These are phyloP conservation scores for Pulveroboletus sp. DNA, from an alignment of 768 basidiomycete genomes.

Conservation along the genomic window DNA sequence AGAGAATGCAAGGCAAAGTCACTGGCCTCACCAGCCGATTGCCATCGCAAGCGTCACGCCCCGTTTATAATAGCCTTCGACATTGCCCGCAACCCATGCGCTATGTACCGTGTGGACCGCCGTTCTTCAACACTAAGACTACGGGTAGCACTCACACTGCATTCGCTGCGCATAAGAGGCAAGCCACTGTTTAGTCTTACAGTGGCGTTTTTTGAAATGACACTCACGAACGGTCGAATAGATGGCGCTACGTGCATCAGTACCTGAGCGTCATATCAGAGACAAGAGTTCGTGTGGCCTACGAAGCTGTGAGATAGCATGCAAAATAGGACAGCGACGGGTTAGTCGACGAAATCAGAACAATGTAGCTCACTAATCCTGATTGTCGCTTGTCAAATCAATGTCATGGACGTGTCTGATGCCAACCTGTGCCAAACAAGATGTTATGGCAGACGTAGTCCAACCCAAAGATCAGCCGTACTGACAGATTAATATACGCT, in stretches of 20 bases:
- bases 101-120: constrained; percentile 27
- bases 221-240: constrained; percentile 44
- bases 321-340: constrained; percentile 71
- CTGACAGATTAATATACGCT: constrained; percentile 58
- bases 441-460: constrained; percentile 1
- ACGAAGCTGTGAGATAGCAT: constrained; percentile 67
- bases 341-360: constrained; percentile 54
- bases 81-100: constrained; percentile 69
- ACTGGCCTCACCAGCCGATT: constrained; percentile 44
- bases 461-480: background rate
- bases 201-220: background rate
- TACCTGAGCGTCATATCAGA: background rate
- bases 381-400: constrained; percentile 1
- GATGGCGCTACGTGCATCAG: constrained; percentile 31
- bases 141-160: constrained; percentile 41
- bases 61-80: constrained; percentile 72
- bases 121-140: constrained; percentile 5
- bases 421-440: constrained; percentile 31
- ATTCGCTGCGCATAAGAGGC: constrained; percentile 33
- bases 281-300: constrained; percentile 25
- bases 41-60: constrained; percentile 66
- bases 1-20: constrained; percentile 10
- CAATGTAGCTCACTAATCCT: constrained; percentile 59
- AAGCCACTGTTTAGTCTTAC: background rate
- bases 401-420: background rate